Evolutionary conservation across 75 land plant genomes (phyloP), one percentile per base, ranked within the genome.

Genomic region (Sequoia sempervirens): DNA sequence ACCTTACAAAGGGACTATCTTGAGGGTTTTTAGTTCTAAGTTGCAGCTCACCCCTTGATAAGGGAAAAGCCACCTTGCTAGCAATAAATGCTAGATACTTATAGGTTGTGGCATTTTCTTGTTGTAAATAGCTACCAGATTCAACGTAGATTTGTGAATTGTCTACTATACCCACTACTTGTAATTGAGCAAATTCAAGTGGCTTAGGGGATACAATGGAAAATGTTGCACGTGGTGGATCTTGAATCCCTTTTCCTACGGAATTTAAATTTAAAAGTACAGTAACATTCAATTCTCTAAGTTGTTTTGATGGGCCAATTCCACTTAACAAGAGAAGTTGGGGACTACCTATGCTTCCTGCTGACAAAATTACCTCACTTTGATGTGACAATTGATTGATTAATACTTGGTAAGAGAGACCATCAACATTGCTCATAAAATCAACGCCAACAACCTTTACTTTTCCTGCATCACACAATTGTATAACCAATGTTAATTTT

Each of bases 281-380:
- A 1, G 54, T 40, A 64, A 95, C 91, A 38, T 82, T 84, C 12
- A 86, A 74, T 3, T 47, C 13, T 61, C 26, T n/a, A 9, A 95
- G 92, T 13, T 90, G 86, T 8, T 81, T 74, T 15, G 85, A 82
- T 11, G 93, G 93, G 28, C 97, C 97, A 28, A 95, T 82, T 30
- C 96, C 94, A 45, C 96, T 95, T 82, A 95, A 84, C 91, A 95
- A 90, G 56, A 95, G 75, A 80, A 95, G 70, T 47, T 95, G 97
- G 17, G 96, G 92, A 80, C 91, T 92, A 3, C 96, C 96, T 13
- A 95, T 38, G 47, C 96, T 92, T 15, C 97, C 97, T 5, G 96
- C 91, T 1, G 93, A 85, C 30, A 95, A 13, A 12, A 94, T 92
- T 10, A 95, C 82, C 85, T 94, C 95, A 79, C 85, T 93, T 10